Evolutionary conservation across 257 asterid species (phyloP).

Genomic region (Rhazya stricta): DNA sequence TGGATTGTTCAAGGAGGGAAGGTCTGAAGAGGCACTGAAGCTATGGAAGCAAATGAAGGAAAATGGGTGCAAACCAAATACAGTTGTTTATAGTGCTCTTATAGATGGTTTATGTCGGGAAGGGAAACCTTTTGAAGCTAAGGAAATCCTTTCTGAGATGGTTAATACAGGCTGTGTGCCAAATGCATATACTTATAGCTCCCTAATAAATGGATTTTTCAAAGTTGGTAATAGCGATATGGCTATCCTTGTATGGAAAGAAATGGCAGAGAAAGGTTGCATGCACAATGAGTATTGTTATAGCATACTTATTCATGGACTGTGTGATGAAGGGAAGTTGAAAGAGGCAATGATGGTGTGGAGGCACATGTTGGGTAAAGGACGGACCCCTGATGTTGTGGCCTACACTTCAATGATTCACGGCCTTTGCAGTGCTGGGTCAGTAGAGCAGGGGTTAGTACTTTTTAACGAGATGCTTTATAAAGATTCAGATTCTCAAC

Average conservation of each 20-base stretch:
- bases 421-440: conserved; percentile 72
- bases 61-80: conserved; percentile 66
- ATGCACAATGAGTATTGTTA: conserved; percentile 56
- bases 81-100: conserved; percentile 71
- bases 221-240: conserved; percentile 52
- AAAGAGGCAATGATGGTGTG: conserved; percentile 74
- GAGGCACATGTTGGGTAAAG: conserved; percentile 70
- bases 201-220: conserved; percentile 83
- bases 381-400: conserved; percentile 65
- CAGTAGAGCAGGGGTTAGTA: conserved; percentile 59
- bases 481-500: conserved; percentile 44
- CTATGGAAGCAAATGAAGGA: conserved; percentile 59
- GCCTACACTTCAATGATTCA: conserved; percentile 84
- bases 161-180: conserved; percentile 49
- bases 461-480: conserved; percentile 82
- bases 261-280: conserved; percentile 46
- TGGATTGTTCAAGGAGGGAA: conserved; percentile 74
- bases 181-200: conserved; percentile 67
- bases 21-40: conserved; percentile 54
- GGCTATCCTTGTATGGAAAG: conserved; percentile 72
- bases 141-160: conserved; percentile 54
- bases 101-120: conserved; percentile 75
- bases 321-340: conserved; percentile 65
- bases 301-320: conserved; percentile 74
- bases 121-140: conserved; percentile 65